A percentile compares a stretch with the other conserved stretches of the same genome.
These are phyloP conservation scores for Cadophora gregata DNA, from an alignment of 2,329 filamentous ascomycete genomes.

Conservation along the genomic window DNA sequence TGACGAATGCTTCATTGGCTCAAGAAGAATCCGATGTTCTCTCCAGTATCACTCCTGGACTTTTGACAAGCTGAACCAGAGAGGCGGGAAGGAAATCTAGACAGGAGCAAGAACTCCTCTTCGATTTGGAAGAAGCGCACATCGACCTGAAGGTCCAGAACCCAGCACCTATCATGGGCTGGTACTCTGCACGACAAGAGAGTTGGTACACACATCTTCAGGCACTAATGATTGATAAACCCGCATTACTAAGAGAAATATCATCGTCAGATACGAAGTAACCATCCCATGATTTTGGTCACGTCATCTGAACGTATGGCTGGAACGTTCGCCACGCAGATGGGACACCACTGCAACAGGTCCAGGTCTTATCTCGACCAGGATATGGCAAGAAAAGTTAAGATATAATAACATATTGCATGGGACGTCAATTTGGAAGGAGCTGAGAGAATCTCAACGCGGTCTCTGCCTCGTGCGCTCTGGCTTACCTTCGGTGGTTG, in stretches of 20 bases:
- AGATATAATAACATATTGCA: background rate
- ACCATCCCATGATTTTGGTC: no score
- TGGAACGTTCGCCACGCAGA: no score
- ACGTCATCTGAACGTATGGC: no score
- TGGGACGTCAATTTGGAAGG: background rate
- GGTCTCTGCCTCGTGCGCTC: background rate
- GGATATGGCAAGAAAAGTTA: background rate
- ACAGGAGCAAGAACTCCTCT: background rate
- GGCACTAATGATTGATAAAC: no score
- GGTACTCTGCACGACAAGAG: background rate
- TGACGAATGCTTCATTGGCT: conserved; percentile 12
- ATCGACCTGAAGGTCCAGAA: background rate
- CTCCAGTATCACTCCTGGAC: background rate
- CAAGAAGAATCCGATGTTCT: background rate
- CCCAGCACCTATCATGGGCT: conserved; percentile 3
- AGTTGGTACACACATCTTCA: background rate
- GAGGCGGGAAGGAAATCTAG: background rate
- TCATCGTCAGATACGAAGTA: no score
- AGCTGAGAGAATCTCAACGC: background rate
- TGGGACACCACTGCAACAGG: background rate
- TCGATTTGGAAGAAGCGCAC: background rate
- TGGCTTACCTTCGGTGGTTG: background rate
- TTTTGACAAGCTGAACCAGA: background rate
- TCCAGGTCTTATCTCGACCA: background rate
- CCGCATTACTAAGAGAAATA: no score